phyloP scores from a whole-genome alignment of 2,329 filamentous ascomycete species.

The Alternaria hordeiaustralica region DNA sequence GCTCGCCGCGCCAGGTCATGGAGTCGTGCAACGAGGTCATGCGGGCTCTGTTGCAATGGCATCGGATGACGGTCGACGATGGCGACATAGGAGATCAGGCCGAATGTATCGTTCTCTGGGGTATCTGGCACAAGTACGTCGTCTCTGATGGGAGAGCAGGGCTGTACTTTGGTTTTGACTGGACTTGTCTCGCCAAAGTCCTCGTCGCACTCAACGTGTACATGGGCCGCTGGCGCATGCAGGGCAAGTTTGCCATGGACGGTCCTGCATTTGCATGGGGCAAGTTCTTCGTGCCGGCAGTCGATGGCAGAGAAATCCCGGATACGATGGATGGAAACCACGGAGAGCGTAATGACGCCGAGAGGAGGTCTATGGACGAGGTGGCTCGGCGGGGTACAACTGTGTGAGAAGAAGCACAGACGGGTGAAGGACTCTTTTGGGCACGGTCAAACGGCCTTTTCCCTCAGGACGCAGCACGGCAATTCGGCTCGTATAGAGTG shows the following conservation, averaged over 20 bases:
- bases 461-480: slow-evolving; percentile 6
- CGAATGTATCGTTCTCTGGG: slow-evolving; percentile 27
- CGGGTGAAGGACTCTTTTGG: not conserved
- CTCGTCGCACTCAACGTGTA: slow-evolving; percentile 38
- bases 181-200: slow-evolving; percentile 27
- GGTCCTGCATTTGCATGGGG: slow-evolving; percentile 34
- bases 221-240: slow-evolving; percentile 38
- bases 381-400: not conserved
- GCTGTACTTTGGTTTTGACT: slow-evolving; percentile 32
- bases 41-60: slow-evolving; percentile 30
- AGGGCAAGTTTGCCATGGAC: slow-evolving; percentile 29
- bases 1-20: slow-evolving; percentile 32
- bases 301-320: slow-evolving; percentile 6
- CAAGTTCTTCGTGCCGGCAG: slow-evolving; percentile 19
- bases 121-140: slow-evolving; percentile 23
- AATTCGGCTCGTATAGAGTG: slow-evolving; percentile 10
- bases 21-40: slow-evolving; percentile 35
- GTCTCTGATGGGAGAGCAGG: slow-evolving; percentile 8
- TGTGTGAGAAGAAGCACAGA: not conserved
- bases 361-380: not conserved
- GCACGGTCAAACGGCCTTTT: slow-evolving; percentile 4
- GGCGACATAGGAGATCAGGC: slow-evolving; percentile 4
- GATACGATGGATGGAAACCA: not conserved
- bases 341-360: not conserved
- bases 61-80: slow-evolving; percentile 25